These are phyloP conservation scores for Zangia roseola DNA, from an alignment of 768 basidiomycete genomes.

Conservation along the genomic window DNA sequence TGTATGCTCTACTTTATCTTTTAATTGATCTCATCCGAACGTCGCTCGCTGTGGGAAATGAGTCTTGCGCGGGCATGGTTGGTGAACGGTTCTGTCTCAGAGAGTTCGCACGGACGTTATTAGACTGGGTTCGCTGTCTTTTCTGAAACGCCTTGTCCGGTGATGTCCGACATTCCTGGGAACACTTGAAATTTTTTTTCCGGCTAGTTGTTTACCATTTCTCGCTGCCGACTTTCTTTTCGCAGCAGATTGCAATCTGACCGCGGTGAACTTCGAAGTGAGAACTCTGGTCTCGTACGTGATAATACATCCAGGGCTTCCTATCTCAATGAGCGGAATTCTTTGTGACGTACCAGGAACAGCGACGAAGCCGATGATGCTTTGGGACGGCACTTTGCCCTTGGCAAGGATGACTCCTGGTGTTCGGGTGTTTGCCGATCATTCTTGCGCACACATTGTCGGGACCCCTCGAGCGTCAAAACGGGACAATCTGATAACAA, in stretches of 20 bases:
- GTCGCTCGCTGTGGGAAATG: not conserved
- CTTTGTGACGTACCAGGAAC: not conserved
- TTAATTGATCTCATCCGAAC: conserved; percentile 23
- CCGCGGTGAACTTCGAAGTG: too few relatives aligned
- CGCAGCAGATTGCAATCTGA: not conserved
- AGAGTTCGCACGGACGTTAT: too few relatives aligned
- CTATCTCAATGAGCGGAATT: not conserved
- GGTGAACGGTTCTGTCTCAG: too few relatives aligned
- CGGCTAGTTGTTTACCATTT: not conserved
- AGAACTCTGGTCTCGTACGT: not conserved
- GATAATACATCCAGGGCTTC: not conserved
- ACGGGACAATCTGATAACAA: too few relatives aligned
- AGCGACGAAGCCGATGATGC: not conserved
- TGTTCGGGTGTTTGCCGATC: not conserved
- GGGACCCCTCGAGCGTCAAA: too few relatives aligned
- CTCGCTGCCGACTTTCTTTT: not conserved
- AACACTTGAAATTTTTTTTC: too few relatives aligned
- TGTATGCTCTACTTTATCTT: conserved; percentile 30
- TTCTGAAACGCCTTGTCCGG: too few relatives aligned
- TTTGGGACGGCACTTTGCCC: not conserved
- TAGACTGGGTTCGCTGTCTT: too few relatives aligned
- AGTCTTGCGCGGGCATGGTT: too few relatives aligned
- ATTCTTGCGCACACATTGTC: not conserved
- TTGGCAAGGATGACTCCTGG: not conserved
- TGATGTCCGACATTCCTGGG: too few relatives aligned